These are phyloP conservation scores for Taphrina betulina DNA, from an alignment of 1,139 yeast genomes.

Conservation along the genomic window DNA sequence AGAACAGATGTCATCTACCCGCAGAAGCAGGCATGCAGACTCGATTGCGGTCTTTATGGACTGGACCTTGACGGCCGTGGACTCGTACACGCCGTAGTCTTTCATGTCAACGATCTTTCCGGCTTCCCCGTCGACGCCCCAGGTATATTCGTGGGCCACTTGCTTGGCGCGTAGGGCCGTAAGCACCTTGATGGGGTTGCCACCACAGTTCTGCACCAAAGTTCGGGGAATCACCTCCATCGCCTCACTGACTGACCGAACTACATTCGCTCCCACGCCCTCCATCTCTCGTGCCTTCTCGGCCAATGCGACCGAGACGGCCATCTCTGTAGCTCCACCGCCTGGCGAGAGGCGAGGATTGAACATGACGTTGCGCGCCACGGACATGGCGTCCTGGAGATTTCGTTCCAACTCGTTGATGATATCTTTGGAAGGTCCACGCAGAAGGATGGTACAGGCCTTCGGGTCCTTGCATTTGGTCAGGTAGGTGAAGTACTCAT, in stretches of 20 bases:
- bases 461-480: constrained; percentile 79
- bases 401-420: constrained; percentile 95
- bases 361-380: constrained; percentile 89
- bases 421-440: constrained; percentile 97
- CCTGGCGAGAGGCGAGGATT: constrained; percentile 97
- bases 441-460: constrained; percentile 87
- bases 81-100: constrained; percentile 97
- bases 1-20: constrained; percentile 97
- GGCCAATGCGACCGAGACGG: constrained; percentile 81
- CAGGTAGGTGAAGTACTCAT: constrained; percentile 88
- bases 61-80: constrained; percentile 95
- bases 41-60: constrained; percentile 95
- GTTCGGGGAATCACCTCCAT: constrained; percentile 98
- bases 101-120: constrained; percentile 96
- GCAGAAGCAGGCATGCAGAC: constrained; percentile 87
- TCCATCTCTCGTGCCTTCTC: constrained; percentile 90
- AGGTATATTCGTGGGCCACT: constrained; percentile 67
- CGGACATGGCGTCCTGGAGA: constrained; percentile 98
- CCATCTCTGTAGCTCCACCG: constrained; percentile 99
- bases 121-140: constrained; percentile 90
- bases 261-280: constrained; percentile 98
- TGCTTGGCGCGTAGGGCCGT: constrained; percentile 95
- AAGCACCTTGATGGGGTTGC: constrained; percentile 84
- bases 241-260: constrained; percentile 98
- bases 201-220: constrained; percentile 95